phyloP scores from a whole-genome alignment of 345 rosid species.

The Clarkia xantiana region DNA sequence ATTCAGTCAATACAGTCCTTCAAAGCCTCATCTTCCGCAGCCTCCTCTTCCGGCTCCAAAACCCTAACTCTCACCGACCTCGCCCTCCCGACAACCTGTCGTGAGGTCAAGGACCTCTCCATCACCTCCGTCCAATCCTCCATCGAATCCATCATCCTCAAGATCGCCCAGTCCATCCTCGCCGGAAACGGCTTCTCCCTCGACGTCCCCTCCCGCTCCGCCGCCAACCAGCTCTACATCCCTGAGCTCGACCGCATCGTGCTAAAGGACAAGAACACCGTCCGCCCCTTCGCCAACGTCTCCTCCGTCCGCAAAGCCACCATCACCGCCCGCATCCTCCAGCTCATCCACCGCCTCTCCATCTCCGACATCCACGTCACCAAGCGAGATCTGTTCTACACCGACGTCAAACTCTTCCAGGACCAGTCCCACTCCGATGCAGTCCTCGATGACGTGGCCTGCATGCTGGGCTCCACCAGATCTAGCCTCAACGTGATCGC shows the following conservation, averaged over 20 bases:
- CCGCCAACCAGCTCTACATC: conserved; percentile 89
- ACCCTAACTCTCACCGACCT: conserved; percentile 74
- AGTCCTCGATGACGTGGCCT: conserved; percentile 80
- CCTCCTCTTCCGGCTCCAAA: conserved; percentile 33
- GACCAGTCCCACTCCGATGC: conserved; percentile 92
- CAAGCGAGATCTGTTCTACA: conserved; percentile 96
- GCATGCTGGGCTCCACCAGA: conserved; percentile 86
- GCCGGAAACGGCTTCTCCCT: conserved; percentile 80
- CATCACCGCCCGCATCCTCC: conserved; percentile 67
- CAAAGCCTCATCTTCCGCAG: conserved; percentile 15
- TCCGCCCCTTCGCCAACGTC: conserved; percentile 72
- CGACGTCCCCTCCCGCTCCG: conserved; percentile 85
- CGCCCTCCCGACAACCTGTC: conserved; percentile 50
- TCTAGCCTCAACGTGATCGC: conserved; percentile 92
- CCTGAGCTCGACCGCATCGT: conserved; percentile 99
- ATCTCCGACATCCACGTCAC: conserved; percentile 80
- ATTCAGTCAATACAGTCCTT: conserved; percentile 35
- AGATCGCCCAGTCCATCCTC: conserved; percentile 62
- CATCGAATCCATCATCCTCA: conserved; percentile 61
- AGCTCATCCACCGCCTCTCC: conserved; percentile 87
- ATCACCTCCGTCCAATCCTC: conserved; percentile 66
- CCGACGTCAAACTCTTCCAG: conserved; percentile 95
- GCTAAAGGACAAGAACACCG: conserved; percentile 77
- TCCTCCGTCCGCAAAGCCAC: conserved; percentile 84
- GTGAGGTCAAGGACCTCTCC: conserved; percentile 79